Percentiles rank a stretch among this genome's conserved stretches.
phyloP scores from a whole-genome alignment of 2,329 filamentous ascomycete species.

The Fusarium siculi region DNA sequence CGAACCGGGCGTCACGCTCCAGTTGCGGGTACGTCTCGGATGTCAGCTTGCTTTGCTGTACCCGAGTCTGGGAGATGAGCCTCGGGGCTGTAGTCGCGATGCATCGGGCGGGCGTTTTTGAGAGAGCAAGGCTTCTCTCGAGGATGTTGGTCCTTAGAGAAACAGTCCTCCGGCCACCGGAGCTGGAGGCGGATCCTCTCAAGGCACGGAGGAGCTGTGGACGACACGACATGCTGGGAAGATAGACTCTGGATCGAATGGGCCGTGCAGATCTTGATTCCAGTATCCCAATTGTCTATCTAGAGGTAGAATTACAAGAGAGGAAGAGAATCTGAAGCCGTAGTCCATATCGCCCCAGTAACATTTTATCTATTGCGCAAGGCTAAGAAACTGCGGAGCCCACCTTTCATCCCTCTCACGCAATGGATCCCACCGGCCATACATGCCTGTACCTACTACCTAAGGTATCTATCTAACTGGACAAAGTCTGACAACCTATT shows the following conservation, averaged over 20 bases:
- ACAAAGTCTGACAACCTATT: neutral
- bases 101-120: constrained; percentile 33
- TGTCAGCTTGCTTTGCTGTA: constrained; percentile 71
- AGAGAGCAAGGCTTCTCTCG: constrained; percentile 6
- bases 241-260: constrained; percentile 20
- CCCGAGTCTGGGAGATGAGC: constrained; percentile 40
- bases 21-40: constrained; percentile 87
- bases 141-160: constrained; percentile 17
- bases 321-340: constrained; percentile 1
- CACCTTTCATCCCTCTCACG: neutral
- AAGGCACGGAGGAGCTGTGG: constrained; percentile 42
- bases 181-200: constrained; percentile 32
- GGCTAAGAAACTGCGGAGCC: constrained; percentile 34
- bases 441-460: neutral
- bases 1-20: constrained; percentile 81
- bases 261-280: constrained; percentile 3
- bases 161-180: constrained; percentile 24
- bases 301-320: neutral
- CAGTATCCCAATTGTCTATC: neutral
- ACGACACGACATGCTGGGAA: constrained; percentile 40
- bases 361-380: constrained; percentile 27
- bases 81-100: constrained; percentile 47
- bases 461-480: neutral
- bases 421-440: constrained; percentile 10
- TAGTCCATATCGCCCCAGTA: constrained; percentile 15